Base-by-base conservation (phyloP, 441 rosid genomes). In the Euphorbia neoarborescens region DNA sequence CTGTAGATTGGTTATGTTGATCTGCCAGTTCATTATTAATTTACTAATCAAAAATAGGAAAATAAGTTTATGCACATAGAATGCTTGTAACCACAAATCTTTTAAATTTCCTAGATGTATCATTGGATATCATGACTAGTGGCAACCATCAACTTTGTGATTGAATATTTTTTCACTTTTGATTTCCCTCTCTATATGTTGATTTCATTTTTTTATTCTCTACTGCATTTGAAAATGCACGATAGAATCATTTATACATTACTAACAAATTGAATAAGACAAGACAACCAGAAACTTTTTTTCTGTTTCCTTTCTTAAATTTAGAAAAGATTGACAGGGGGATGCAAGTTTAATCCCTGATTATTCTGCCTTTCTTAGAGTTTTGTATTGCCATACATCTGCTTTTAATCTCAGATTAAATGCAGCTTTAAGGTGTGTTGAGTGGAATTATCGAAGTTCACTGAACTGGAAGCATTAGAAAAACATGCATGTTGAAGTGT, bases 21-120 rank as follows among this genome's bases (percentile, higher is more conserved):
- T 38, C 44, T 32, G 66, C 7, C 30, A 59, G 2, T 58, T 20
- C 54, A 4, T 58, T 8, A 7, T 13, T 30, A 50, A n/a, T 20
- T 37, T 35, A 68, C 22, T 53, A 35, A n/a, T 68, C 46, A 64
- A 57, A 35, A 67, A 20, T n/a, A 15, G 30, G 70, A 66, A 54
- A 20, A 22, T 13, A 53, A 22, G 22, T 37, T 54, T 56, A 11
- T 32, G 34, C 34, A 14, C 6, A 17, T 0, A 40, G 27, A 46
- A 24, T 57, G 54, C 25, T 27, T 30, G 42, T 58, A 40, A 17
- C 20, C 42, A 19, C 35, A 10, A 28, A 30, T n/a, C 25, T 67
- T 53, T 8, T 46, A 32, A 67, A 38, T 37, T 51, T 34, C 32
- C 44, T 10, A 28, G 14, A 32, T 66, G 59, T 20, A 8, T n/a